Base-by-base conservation (phyloP, 257 asterid species). In the Scutellaria galericulata region DNA sequence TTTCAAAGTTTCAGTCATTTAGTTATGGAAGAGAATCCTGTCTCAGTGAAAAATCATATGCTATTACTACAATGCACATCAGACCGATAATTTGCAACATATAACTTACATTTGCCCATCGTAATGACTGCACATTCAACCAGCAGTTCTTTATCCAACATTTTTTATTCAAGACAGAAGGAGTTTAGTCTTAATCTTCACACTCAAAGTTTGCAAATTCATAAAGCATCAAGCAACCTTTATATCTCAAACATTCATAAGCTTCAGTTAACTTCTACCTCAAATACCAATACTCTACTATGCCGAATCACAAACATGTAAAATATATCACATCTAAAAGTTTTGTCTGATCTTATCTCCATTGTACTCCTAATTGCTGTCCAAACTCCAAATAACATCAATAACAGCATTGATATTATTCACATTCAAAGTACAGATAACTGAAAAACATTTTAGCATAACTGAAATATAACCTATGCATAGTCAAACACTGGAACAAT, bases 381-480 rank as follows among this genome's bases (percentile, higher is more conserved):
- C 48, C 52, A 18, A 69, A 63, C 41, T 50, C 51, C 22, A 44
- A 72, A 67, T 51, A 31, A 48, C 66, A 59, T 27, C 13, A 70
- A 31, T 66, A 15, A 55, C 50, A 56, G 45, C 22, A 35, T 35
- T 27, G n/a, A 47, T 7, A 64, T 58, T 69, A 13, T 68, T 20
- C n/a, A 11, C 42, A 31, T 64, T 14, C 39, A 45, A 51, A 40
- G 18, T 14, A 20, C 0, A 72, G 13, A 51, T 9, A 53, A 67
- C 40, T 60, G 15, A 66, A 70, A 65, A 52, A 18, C 12, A 5
- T 27, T 18, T 59, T 11, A 3, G 0, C 11, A 44, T 1, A 44
- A 44, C 44, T 44, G 44, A 18, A 37, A 20, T 45, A 40, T 41
- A 10, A 60, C 73, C 66, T 54, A 75, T 13, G 1, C 31, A 53